Conservation (phyloP, 768 basidiomycete species). For the Erythrobasidium yunnanense region DNA sequence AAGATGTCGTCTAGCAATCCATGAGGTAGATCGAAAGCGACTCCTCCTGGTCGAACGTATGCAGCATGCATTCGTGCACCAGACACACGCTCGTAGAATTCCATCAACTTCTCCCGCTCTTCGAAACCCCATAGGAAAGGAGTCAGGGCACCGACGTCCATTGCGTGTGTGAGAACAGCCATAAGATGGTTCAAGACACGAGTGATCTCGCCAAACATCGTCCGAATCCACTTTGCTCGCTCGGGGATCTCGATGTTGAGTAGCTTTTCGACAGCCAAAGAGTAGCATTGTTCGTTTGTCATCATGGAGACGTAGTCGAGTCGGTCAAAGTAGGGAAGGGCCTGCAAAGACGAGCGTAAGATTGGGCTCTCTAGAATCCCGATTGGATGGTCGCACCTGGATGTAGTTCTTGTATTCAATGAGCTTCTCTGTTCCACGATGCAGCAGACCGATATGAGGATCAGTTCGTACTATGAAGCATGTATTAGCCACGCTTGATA, state of each 20-base stretch:
- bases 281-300: conserved; percentile 98
- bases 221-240: conserved; percentile 95
- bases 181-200: conserved; percentile 93
- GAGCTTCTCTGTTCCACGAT: conserved; percentile 94
- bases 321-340: conserved; percentile 95
- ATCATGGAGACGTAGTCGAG: conserved; percentile 99
- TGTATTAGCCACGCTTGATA: conserved; percentile 34
- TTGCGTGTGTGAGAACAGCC: conserved; percentile 88
- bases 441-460: conserved; percentile 79
- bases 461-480: conserved; percentile 31
- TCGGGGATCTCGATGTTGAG: conserved; percentile 89
- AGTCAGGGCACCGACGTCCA: conserved; percentile 89
- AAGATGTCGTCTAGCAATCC: conserved; percentile 98
- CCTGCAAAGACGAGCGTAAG: conserved; percentile 45
- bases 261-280: conserved; percentile 92
- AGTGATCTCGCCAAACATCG: conserved; percentile 92
- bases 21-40: conserved; percentile 93
- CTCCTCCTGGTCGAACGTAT: conserved; percentile 95
- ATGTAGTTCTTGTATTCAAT: conserved; percentile 98
- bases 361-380: too few species aligned
- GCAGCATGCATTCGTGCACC: conserved; percentile 94
- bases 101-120: conserved; percentile 99
- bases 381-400: too few species aligned
- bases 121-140: conserved; percentile 99
- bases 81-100: conserved; percentile 98